These are phyloP conservation scores for Chloropicon primus DNA, from an alignment of 139 green algal species.

Conservation along the genomic window DNA sequence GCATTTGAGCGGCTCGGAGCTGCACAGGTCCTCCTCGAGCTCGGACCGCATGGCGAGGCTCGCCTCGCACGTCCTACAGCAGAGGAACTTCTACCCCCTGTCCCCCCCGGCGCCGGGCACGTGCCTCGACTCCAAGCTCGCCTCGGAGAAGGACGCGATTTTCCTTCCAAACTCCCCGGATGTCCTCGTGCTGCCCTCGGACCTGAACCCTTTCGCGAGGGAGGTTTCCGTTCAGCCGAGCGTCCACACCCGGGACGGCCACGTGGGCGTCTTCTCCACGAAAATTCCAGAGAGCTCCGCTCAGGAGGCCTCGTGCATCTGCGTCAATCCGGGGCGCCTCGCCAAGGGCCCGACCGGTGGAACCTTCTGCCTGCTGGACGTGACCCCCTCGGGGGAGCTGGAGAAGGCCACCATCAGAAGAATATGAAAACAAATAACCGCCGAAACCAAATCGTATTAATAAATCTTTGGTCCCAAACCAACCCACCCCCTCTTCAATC, in stretches of 20 bases:
- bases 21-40: neutral
- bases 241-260: neutral
- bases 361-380: conserved; percentile 31
- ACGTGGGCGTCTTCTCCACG: neutral
- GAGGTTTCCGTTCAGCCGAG: conserved; percentile 16
- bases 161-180: conserved; percentile 48
- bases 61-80: conserved; percentile 52
- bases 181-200: conserved; percentile 82
- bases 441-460: no score
- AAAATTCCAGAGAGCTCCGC: neutral
- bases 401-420: neutral
- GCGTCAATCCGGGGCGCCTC: conserved; percentile 65
- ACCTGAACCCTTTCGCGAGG: conserved; percentile 82
- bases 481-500: no score
- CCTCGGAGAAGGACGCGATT: conserved; percentile 18
- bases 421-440: no score
- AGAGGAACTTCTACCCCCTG: conserved; percentile 76
- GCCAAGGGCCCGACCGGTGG: conserved; percentile 51
- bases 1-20: conserved; percentile 30
- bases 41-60: conserved; percentile 59
- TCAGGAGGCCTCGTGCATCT: conserved; percentile 15
- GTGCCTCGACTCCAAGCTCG: conserved; percentile 56
- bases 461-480: no score
- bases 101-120: conserved; percentile 53
- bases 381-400: neutral